A percentile compares a stretch with the other conserved stretches of the same genome.
phyloP scores from a whole-genome alignment of 306 rosid genomes.

The Trifolium pratense region DNA sequence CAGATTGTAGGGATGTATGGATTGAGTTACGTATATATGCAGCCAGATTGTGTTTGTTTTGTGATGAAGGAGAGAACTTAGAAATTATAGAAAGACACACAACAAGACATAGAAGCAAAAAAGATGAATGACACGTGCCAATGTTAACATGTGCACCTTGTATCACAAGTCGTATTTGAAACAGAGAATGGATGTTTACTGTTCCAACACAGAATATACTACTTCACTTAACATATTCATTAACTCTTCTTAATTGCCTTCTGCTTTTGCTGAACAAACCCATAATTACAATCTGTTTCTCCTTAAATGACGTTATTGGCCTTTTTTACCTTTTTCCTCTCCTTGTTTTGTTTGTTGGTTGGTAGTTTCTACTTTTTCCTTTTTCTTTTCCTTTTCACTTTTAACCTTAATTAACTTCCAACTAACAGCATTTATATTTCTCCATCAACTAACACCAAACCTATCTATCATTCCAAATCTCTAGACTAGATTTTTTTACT shows the following conservation, averaged over 20 bases:
- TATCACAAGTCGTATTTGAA: slow-evolving; percentile 46
- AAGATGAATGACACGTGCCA: slow-evolving; percentile 45
- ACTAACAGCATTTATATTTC: slow-evolving; percentile 11
- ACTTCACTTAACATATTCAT: slow-evolving; percentile 7
- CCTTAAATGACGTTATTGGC: slow-evolving; percentile 42
- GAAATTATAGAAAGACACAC: not conserved
- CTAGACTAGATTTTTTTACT: not conserved
- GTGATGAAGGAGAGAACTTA: not conserved
- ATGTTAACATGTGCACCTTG: slow-evolving; percentile 42
- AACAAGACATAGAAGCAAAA: not conserved
- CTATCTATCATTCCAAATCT: not conserved
- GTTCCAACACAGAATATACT: slow-evolving; percentile 37
- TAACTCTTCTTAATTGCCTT: slow-evolving; percentile 28
- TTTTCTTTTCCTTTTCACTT: not conserved
- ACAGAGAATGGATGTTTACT: slow-evolving; percentile 40
- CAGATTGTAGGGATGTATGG: not conserved
- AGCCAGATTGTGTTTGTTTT: slow-evolving; percentile 8
- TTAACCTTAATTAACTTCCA: slow-evolving; percentile 34
- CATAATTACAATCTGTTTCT: slow-evolving; percentile 10
- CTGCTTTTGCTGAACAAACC: not conserved
- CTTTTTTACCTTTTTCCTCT: not conserved
- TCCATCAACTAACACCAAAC: not conserved
- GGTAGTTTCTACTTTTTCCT: not conserved
- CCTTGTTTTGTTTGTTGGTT: not conserved
- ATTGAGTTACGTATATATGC: not conserved